phyloP scores from a whole-genome alignment of 345 rosid species.

The Crucihimalaya himalaica region DNA sequence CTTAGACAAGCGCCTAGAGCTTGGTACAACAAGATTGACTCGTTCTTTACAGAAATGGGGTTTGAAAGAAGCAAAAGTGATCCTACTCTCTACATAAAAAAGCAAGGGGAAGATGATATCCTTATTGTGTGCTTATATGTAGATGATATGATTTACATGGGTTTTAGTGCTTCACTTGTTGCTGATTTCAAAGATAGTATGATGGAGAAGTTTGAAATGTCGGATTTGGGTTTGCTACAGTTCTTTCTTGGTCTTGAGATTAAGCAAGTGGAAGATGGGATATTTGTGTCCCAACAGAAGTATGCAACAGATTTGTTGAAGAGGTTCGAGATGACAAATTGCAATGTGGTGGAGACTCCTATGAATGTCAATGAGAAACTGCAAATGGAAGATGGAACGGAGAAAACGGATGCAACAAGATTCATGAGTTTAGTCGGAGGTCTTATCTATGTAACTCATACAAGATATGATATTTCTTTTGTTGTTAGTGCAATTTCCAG shows the following conservation, averaged over 20 bases:
- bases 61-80: background rate
- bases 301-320: background rate
- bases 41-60: background rate
- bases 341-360: background rate
- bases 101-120: background rate
- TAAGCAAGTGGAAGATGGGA: conserved; percentile 3
- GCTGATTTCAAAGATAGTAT: background rate
- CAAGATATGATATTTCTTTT: too few relatives aligned
- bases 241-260: background rate
- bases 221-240: background rate
- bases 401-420: background rate
- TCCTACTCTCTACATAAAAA: background rate
- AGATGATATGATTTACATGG: background rate
- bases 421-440: too few relatives aligned
- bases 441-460: too few relatives aligned
- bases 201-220: background rate
- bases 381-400: background rate
- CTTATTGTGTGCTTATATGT: background rate
- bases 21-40: conserved; percentile 22
- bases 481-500: too few relatives aligned
- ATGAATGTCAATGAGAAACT: conserved; percentile 12
- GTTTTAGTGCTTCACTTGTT: background rate
- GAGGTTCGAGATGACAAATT: background rate
- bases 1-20: background rate
- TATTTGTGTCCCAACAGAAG: background rate